Conservation (phyloP, 257 asterid species). For the Nicotiana paniculata region DNA sequence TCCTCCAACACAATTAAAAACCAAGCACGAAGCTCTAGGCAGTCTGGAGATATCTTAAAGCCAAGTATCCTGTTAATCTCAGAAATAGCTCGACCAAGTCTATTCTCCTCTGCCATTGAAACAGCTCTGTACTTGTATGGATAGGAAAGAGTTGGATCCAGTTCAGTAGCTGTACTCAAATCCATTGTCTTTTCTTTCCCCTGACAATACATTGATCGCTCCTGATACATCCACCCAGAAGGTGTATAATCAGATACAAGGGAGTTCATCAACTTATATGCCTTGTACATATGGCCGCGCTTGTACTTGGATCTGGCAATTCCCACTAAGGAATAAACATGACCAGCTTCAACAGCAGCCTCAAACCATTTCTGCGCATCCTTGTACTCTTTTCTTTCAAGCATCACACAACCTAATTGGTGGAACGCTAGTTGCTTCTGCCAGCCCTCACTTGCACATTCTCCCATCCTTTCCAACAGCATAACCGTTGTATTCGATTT, state of each 20-base stretch:
- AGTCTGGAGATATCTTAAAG: slow-evolving; percentile 83
- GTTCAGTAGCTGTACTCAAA: slow-evolving; percentile 62
- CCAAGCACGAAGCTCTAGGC: slow-evolving; percentile 97
- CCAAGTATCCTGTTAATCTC: slow-evolving; percentile 73
- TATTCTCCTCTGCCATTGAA: slow-evolving; percentile 51
- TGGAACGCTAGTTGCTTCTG: slow-evolving; percentile 76
- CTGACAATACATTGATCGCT: slow-evolving; percentile 64
- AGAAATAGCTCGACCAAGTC: slow-evolving; percentile 52
- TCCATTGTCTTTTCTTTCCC: slow-evolving; percentile 75
- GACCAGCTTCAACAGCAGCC: slow-evolving; percentile 67
- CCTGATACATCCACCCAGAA: slow-evolving; percentile 97
- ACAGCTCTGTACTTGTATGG: slow-evolving; percentile 82
- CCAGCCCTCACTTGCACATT: slow-evolving; percentile 69
- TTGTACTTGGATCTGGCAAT: slow-evolving; percentile 71
- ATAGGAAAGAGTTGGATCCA: slow-evolving; percentile 86
- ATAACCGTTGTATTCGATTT: slow-evolving; percentile 74
- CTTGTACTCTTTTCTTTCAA: slow-evolving; percentile 74
- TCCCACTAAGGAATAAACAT: slow-evolving; percentile 74
- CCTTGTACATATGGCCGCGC: slow-evolving; percentile 86
- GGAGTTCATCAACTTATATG: slow-evolving; percentile 70
- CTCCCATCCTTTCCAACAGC: slow-evolving; percentile 82
- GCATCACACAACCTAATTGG: slow-evolving; percentile 94
- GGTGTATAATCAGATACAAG: slow-evolving; percentile 61
- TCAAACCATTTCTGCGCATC: slow-evolving; percentile 92
- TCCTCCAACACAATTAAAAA: slow-evolving; percentile 64